Conservation (phyloP, 108 stramenopile species). For the Pelagomonas calceolata region DNA sequence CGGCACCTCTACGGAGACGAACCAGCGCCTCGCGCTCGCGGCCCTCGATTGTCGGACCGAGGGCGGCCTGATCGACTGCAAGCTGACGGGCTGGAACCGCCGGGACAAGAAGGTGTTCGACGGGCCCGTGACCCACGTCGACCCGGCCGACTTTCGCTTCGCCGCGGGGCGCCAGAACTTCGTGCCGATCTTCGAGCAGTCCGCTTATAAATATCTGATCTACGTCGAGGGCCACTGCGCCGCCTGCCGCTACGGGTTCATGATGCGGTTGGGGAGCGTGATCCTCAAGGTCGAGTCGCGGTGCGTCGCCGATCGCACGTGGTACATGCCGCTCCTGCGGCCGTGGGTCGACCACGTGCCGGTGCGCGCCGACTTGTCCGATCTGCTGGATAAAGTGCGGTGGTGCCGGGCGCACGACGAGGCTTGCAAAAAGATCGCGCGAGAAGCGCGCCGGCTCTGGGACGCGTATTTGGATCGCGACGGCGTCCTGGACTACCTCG, state of each 20-base stretch:
- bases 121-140: constrained; percentile 74
- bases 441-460: constrained; percentile 24
- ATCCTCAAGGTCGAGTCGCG: constrained; percentile 86
- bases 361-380: constrained; percentile 83
- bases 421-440: constrained; percentile 55
- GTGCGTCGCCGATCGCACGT: constrained; percentile 92
- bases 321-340: constrained; percentile 93
- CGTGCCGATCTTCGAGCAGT: constrained; percentile 97
- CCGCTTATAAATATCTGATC: constrained; percentile 88
- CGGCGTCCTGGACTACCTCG: constrained; percentile 83
- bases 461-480: constrained; percentile 36
- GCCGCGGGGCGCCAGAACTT: constrained; percentile 81
- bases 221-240: constrained; percentile 99
- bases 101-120: constrained; percentile 85
- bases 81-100: constrained; percentile 93
- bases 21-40: constrained; percentile 83
- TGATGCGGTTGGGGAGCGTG: constrained; percentile 96
- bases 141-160: constrained; percentile 66
- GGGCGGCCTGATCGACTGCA: constrained; percentile 69
- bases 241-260: constrained; percentile 97
- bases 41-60: background rate
- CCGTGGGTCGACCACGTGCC: constrained; percentile 94
- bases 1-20: constrained; percentile 84
- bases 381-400: constrained; percentile 85
- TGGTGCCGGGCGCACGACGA: constrained; percentile 95